phyloP scores from a whole-genome alignment of 2,329 filamentous ascomycete genomes.

The Colletotrichum sp. region DNA sequence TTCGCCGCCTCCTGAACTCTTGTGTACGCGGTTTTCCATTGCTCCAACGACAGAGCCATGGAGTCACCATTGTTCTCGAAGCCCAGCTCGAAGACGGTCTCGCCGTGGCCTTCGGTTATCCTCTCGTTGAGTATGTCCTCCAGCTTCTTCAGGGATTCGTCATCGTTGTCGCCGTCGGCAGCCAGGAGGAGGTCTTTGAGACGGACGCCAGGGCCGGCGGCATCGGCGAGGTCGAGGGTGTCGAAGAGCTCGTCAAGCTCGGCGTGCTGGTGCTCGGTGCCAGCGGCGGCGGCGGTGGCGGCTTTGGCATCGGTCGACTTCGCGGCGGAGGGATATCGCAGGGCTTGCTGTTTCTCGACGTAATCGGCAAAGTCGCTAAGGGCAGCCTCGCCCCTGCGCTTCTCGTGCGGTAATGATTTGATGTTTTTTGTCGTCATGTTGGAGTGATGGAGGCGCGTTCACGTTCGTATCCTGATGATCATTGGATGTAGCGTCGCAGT shows the following conservation, averaged over 20 bases:
- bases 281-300: constrained; percentile 25
- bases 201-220: constrained; percentile 60
- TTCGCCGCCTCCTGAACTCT: constrained; percentile 71
- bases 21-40: constrained; percentile 77
- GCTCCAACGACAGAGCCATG: constrained; percentile 75
- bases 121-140: constrained; percentile 69
- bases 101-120: constrained; percentile 83
- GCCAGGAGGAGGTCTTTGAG: constrained; percentile 80
- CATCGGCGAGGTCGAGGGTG: constrained; percentile 81
- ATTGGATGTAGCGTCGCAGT: constrained; percentile 23
- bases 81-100: constrained; percentile 90
- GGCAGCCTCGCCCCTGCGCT: constrained; percentile 86
- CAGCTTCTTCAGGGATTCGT: constrained; percentile 68
- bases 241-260: constrained; percentile 94
- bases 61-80: constrained; percentile 88
- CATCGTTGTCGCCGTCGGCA: constrained; percentile 44
- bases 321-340: constrained; percentile 61
- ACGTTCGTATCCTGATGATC: constrained; percentile 33
- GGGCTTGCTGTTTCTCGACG: constrained; percentile 89
- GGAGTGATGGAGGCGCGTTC: constrained; percentile 16
- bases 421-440: constrained; percentile 59
- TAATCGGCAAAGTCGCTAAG: constrained; percentile 98
- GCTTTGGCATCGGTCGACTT: constrained; percentile 32
- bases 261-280: constrained; percentile 68
- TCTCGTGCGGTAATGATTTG: constrained; percentile 76